These are phyloP conservation scores for Amanita pseudoporphyria DNA, from an alignment of 768 basidiomycete species.

Conservation along the genomic window DNA sequence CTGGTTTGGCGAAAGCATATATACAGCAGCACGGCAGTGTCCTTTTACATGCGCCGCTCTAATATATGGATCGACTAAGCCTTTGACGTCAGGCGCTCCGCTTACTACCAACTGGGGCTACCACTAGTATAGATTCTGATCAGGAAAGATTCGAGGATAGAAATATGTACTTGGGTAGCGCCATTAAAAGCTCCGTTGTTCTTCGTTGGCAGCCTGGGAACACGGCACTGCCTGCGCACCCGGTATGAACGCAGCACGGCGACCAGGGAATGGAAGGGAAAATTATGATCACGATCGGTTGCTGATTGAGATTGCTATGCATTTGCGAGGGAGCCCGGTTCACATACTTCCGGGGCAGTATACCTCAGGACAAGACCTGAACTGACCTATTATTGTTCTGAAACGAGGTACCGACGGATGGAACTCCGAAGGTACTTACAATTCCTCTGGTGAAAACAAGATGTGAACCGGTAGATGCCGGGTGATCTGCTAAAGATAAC, in stretches of 20 bases:
- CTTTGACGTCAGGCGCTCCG: not conserved
- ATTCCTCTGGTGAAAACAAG: conserved; percentile 4
- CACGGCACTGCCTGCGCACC: not conserved
- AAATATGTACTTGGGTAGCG: not conserved
- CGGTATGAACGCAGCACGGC: not conserved
- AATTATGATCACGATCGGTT: not conserved
- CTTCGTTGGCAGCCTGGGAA: not conserved
- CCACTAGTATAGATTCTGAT: not conserved
- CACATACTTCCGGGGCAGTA: not conserved
- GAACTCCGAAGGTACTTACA: conserved; percentile 13
- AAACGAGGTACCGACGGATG: conserved; percentile 25
- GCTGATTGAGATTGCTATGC: not conserved
- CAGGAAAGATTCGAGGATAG: not conserved
- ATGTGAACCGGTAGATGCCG: not conserved
- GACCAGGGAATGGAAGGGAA: not conserved
- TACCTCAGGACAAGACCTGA: no score
- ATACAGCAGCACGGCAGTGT: no score
- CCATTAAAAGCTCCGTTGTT: not conserved
- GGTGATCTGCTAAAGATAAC: conserved; percentile 2
- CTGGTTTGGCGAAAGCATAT: no score
- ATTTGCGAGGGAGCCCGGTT: not conserved
- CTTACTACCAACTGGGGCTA: not conserved
- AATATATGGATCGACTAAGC: not conserved
- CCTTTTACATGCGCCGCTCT: no score
- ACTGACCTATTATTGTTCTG: not conserved